Conservation (phyloP, 768 basidiomycete species). For the Phylloporus sp. region DNA sequence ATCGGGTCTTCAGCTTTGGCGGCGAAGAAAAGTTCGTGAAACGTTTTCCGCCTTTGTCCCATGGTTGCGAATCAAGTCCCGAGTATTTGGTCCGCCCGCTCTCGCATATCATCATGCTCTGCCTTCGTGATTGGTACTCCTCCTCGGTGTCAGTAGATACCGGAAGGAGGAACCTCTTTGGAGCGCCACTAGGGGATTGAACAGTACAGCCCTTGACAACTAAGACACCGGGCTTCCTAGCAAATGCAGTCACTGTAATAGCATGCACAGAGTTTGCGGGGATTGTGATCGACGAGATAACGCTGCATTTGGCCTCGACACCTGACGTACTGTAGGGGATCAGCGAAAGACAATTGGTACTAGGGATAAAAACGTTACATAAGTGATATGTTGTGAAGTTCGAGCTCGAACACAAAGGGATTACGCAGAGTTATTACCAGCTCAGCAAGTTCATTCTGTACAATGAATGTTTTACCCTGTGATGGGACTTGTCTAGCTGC, state of each 20-base stretch:
- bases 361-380: conserved; percentile 49
- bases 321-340: conserved; percentile 68
- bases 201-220: conserved; percentile 74
- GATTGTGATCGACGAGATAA: conserved; percentile 54
- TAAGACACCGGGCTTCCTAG: conserved; percentile 62
- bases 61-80: conserved; percentile 69
- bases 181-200: conserved; percentile 68
- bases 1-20: conserved; percentile 38
- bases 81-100: conserved; percentile 65
- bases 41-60: conserved; percentile 49
- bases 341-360: neutral
- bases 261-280: conserved; percentile 75
- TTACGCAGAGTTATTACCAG: conserved; percentile 84
- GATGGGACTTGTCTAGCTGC: neutral
- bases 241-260: conserved; percentile 64
- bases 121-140: conserved; percentile 49
- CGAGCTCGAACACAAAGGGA: conserved; percentile 89
- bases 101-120: conserved; percentile 62
- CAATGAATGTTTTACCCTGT: conserved; percentile 61
- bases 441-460: conserved; percentile 81
- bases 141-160: conserved; percentile 70
- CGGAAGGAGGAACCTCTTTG: conserved; percentile 74
- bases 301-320: conserved; percentile 63
- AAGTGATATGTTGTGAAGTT: conserved; percentile 74
- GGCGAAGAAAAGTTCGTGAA: conserved; percentile 24